Percentiles rank a stretch among this genome's conserved stretches.
phyloP scores from a whole-genome alignment of 2,329 filamentous ascomycete genomes.

The Talaromyces sp. region DNA sequence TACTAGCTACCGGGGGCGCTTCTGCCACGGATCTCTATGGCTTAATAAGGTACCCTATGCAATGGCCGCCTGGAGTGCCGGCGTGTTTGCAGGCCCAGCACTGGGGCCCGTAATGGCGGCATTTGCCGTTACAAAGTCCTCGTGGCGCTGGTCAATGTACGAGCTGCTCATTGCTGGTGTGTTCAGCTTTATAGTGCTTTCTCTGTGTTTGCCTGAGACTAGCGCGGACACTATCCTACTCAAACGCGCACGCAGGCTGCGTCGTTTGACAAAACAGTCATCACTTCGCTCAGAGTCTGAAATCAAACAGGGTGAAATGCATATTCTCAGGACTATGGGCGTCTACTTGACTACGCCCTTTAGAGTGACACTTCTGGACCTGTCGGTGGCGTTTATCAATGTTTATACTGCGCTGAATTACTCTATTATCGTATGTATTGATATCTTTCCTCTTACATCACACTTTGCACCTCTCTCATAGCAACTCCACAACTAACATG shows the following conservation, averaged over 20 bases:
- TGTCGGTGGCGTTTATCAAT: background rate
- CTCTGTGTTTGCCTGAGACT: constrained; percentile 65
- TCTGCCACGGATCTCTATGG: background rate
- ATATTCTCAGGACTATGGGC: constrained; percentile 39
- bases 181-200: constrained; percentile 60
- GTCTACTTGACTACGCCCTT: constrained; percentile 22
- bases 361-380: background rate
- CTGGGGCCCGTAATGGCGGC: constrained; percentile 63
- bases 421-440: constrained; percentile 28
- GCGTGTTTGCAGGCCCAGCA: constrained; percentile 51
- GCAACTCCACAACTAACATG: no score
- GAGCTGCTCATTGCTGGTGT: constrained; percentile 62
- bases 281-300: constrained; percentile 36
- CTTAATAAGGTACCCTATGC: constrained; percentile 53
- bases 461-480: no score
- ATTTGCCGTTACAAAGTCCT: constrained; percentile 52
- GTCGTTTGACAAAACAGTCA: constrained; percentile 55
- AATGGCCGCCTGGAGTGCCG: constrained; percentile 59
- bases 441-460: no score
- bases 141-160: constrained; percentile 60
- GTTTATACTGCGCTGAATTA: constrained; percentile 56
- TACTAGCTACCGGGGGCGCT: constrained; percentile 51
- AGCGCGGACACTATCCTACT: constrained; percentile 61
- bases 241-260: constrained; percentile 60
- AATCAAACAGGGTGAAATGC: constrained; percentile 58